These are phyloP conservation scores for Megacollybia marginata DNA, from an alignment of 768 basidiomycete genomes.

Conservation along the genomic window DNA sequence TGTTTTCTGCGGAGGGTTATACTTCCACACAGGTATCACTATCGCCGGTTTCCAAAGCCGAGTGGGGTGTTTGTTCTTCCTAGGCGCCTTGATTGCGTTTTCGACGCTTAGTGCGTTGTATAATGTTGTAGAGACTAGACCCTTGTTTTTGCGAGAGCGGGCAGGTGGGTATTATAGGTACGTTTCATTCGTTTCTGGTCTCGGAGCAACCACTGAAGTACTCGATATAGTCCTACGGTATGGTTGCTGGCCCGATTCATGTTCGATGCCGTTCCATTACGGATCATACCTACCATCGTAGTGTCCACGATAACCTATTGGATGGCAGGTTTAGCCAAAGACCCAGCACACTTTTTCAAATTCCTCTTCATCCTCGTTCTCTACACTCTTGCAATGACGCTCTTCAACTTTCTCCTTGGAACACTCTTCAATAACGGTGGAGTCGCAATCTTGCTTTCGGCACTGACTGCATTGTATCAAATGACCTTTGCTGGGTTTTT, in stretches of 20 bases:
- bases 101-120: constrained; percentile 86
- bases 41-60: constrained; percentile 94
- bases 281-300: constrained; percentile 83
- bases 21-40: constrained; percentile 68
- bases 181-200: constrained; percentile 4
- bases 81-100: constrained; percentile 84
- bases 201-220: not conserved
- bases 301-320: constrained; percentile 89
- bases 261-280: constrained; percentile 85
- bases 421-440: constrained; percentile 80
- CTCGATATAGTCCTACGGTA: constrained; percentile 65
- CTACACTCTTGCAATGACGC: constrained; percentile 78
- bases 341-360: constrained; percentile 87
- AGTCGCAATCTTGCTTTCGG: constrained; percentile 83
- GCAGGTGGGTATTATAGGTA: constrained; percentile 83
- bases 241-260: constrained; percentile 87
- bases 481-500: constrained; percentile 93
- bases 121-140: constrained; percentile 76
- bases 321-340: constrained; percentile 86
- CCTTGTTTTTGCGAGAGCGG: constrained; percentile 86
- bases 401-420: constrained; percentile 89
- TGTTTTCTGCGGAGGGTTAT: constrained; percentile 85
- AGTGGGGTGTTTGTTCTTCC: constrained; percentile 92
- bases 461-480: constrained; percentile 66
- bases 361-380: constrained; percentile 86